Evolutionary conservation across 2,329 filamentous ascomycete species (phyloP).

Genomic region (Epichloe gansuensis): DNA sequence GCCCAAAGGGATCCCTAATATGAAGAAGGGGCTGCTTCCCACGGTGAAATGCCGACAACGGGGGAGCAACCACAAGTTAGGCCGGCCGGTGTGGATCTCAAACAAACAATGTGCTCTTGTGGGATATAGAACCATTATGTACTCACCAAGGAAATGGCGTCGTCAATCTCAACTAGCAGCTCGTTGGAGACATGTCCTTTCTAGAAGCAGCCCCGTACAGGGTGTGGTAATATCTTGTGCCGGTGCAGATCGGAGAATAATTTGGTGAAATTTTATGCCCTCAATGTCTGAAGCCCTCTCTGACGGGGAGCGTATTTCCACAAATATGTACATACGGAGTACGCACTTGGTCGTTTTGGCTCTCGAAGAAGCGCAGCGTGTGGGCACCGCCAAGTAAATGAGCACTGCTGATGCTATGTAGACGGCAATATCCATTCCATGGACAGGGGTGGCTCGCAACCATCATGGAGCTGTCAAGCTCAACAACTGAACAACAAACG

Average conservation of each 20-base stretch:
- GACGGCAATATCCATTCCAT: conserved; percentile 8
- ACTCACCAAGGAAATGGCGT: not conserved
- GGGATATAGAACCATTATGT: not conserved
- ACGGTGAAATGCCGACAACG: conserved; percentile 5
- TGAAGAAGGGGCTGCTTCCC: conserved; percentile 6
- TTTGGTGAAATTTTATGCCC: conserved; percentile 8
- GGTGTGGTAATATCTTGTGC: not conserved
- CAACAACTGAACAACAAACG: not conserved
- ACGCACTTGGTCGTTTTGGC: not conserved
- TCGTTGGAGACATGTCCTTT: not conserved
- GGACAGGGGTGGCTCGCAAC: conserved; percentile 3
- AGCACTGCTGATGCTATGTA: conserved; percentile 2
- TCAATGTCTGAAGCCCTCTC: not conserved
- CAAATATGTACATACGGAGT: not conserved
- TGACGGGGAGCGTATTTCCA: not conserved
- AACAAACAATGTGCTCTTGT: not conserved
- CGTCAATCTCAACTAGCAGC: not conserved
- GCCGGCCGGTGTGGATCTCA: conserved; percentile 5
- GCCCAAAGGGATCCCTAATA: not conserved
- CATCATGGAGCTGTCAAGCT: not conserved
- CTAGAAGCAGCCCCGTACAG: conserved; percentile 3
- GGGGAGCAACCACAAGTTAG: not conserved
- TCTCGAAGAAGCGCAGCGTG: not conserved
- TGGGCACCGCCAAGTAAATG: conserved; percentile 2
- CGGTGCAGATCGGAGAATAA: conserved; percentile 7